phyloP scores from a whole-genome alignment of 768 basidiomycete species.

The Mycena rebaudengoi region DNA sequence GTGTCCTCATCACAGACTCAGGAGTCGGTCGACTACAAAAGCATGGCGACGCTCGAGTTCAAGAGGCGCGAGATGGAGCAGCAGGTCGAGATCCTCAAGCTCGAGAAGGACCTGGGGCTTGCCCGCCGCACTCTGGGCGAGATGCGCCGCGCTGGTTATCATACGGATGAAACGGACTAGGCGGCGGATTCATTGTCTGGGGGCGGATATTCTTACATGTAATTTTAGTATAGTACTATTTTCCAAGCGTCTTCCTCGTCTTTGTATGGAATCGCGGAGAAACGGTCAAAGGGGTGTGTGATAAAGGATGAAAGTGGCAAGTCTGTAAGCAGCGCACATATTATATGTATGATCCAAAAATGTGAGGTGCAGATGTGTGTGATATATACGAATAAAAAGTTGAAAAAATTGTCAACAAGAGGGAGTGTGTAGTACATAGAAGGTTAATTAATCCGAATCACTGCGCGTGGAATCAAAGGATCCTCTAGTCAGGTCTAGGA shows the following conservation, averaged over 20 bases:
- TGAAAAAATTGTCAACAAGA: constrained; percentile 14
- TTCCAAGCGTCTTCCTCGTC: neutral
- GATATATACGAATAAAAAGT: constrained; percentile 24
- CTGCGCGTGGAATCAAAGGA: constrained; percentile 59
- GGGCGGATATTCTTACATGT: constrained; percentile 27
- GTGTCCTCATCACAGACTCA: constrained; percentile 85
- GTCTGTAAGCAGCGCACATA: neutral
- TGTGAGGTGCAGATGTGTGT: constrained; percentile 1
- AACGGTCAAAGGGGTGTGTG: no score
- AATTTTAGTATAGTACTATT: constrained; percentile 20
- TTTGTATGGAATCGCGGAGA: neutral
- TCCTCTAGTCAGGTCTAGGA: constrained; percentile 60
- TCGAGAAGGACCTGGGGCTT: constrained; percentile 95
- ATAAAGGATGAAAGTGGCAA: neutral
- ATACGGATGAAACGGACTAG: constrained; percentile 84
- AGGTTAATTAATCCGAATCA: no score
- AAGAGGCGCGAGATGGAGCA: constrained; percentile 99
- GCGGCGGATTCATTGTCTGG: neutral
- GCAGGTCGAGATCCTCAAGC: constrained; percentile 95
- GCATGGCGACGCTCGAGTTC: constrained; percentile 94
- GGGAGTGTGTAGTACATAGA: no score
- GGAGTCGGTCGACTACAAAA: constrained; percentile 88
- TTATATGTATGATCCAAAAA: neutral
- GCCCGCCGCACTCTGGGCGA: constrained; percentile 83
- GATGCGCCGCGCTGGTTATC: constrained; percentile 91